These are phyloP conservation scores for Pleurostoma richardsiae DNA, from an alignment of 2,329 filamentous ascomycete species.

Conservation along the genomic window DNA sequence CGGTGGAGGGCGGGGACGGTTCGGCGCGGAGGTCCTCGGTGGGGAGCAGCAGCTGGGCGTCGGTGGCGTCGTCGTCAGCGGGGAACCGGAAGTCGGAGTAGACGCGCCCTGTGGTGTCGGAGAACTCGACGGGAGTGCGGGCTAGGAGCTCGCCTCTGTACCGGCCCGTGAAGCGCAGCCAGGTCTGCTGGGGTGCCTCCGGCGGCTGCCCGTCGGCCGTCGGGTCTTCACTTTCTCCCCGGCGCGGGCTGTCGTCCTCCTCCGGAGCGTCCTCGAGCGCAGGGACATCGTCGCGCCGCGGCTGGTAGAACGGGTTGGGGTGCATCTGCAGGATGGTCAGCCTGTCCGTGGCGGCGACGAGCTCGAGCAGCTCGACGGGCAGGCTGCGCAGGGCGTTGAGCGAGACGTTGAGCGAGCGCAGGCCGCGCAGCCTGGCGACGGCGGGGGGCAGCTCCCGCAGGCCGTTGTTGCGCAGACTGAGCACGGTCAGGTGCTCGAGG, in stretches of 20 bases:
- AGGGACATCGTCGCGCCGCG: constrained; percentile 2
- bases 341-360: constrained; percentile 39
- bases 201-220: neutral
- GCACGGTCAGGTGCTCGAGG: constrained; percentile 55
- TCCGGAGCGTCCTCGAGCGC: constrained; percentile 1
- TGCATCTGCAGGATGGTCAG: constrained; percentile 50
- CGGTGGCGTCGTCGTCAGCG: neutral
- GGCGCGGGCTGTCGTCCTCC: too few relatives aligned
- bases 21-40: constrained; percentile 7
- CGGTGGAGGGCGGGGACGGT: neutral
- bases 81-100: constrained; percentile 16
- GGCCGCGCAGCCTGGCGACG: constrained; percentile 51
- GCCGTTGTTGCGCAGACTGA: constrained; percentile 61
- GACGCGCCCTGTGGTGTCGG: constrained; percentile 12
- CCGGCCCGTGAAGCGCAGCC: constrained; percentile 8
- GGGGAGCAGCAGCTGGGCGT: neutral
- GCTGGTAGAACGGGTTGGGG: constrained; percentile 57
- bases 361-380: constrained; percentile 56
- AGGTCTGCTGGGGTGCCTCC: neutral
- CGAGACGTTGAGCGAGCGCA: constrained; percentile 60
- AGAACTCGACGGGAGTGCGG: constrained; percentile 22
- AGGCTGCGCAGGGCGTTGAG: constrained; percentile 57
- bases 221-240: neutral
- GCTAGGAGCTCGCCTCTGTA: constrained; percentile 6
- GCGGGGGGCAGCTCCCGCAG: constrained; percentile 56